These are phyloP conservation scores for Arthrinium phaeospermum DNA, from an alignment of 2,329 filamentous ascomycete species.

Conservation along the genomic window DNA sequence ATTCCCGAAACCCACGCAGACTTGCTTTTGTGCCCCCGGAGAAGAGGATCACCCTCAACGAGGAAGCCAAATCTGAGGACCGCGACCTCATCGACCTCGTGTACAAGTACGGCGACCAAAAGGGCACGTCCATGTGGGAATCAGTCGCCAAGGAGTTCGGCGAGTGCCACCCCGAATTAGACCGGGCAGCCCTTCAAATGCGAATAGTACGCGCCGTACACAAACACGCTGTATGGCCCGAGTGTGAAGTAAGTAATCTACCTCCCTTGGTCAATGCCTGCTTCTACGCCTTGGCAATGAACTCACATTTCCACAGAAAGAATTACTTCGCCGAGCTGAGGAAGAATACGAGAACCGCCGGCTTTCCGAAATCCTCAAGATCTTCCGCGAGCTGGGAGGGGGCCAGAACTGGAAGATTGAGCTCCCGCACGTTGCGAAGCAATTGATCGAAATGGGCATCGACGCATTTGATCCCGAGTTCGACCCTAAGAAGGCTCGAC, in stretches of 20 bases:
- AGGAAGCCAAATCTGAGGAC: background rate
- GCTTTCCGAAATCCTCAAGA: constrained; percentile 48
- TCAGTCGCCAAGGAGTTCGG: constrained; percentile 54
- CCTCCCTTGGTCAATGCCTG: too few species aligned
- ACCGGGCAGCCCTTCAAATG: constrained; percentile 62
- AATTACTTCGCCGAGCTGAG: constrained; percentile 25
- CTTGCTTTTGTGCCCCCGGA: background rate
- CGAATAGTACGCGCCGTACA: constrained; percentile 57
- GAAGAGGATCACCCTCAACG: background rate
- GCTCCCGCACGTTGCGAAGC: constrained; percentile 54
- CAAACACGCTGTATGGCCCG: constrained; percentile 55
- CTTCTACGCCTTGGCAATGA: background rate
- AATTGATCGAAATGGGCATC: constrained; percentile 53
- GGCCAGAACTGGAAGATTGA: constrained; percentile 58
- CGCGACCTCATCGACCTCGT: constrained; percentile 37
- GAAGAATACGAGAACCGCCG: constrained; percentile 48
- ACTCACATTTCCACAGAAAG: background rate
- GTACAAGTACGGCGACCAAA: constrained; percentile 49
- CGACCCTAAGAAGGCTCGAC: constrained; percentile 41
- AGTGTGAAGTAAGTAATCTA: constrained; percentile 52
- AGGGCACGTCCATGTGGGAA: constrained; percentile 65
- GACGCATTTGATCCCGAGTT: constrained; percentile 50
- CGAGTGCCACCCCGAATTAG: constrained; percentile 39
- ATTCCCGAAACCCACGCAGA: background rate
- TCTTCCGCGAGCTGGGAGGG: constrained; percentile 57